phyloP scores from a whole-genome alignment of 495 filamentous ascomycete species.

The Beverwykella pulmonaria region DNA sequence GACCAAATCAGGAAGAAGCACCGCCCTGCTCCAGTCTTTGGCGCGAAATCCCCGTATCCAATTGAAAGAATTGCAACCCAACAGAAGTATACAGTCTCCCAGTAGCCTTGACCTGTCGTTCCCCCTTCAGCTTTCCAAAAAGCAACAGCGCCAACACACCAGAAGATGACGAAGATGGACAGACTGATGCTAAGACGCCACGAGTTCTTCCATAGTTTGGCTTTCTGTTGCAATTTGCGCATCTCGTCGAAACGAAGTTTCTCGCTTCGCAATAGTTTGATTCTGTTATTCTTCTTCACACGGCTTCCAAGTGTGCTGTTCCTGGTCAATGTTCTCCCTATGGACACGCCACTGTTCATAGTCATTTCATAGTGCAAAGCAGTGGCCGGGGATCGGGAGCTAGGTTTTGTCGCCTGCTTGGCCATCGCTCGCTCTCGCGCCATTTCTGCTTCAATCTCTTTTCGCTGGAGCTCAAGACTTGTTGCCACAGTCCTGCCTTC shows the following conservation, averaged over 20 bases:
- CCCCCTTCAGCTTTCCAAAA: conserved; percentile 45
- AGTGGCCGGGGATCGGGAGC: conserved; percentile 23
- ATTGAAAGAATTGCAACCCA: conserved; percentile 50
- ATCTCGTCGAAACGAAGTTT: conserved; percentile 48
- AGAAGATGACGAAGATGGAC: conserved; percentile 44
- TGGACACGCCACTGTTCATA: background rate
- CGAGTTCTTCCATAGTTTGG: conserved; percentile 45
- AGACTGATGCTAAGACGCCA: conserved; percentile 41
- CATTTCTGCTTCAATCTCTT: conserved; percentile 25
- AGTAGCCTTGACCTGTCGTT: conserved; percentile 44
- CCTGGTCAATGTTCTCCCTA: conserved; percentile 1
- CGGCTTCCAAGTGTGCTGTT: conserved; percentile 12
- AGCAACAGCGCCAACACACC: conserved; percentile 47
- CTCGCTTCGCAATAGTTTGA: conserved; percentile 45
- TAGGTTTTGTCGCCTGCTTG: conserved; percentile 23
- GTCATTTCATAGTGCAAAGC: conserved; percentile 20
- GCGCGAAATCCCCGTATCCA: conserved; percentile 49
- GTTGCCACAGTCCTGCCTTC: conserved; percentile 57
- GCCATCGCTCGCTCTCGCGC: conserved; percentile 19
- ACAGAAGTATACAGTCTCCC: conserved; percentile 48
- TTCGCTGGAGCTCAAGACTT: conserved; percentile 37
- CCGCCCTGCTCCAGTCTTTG: conserved; percentile 45
- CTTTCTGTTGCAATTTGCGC: conserved; percentile 45
- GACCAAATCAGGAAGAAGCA: conserved; percentile 49
- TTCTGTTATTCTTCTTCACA: conserved; percentile 36